These are phyloP conservation scores for Rosa chinensis DNA, from an alignment of 306 rosid species.

Conservation along the genomic window DNA sequence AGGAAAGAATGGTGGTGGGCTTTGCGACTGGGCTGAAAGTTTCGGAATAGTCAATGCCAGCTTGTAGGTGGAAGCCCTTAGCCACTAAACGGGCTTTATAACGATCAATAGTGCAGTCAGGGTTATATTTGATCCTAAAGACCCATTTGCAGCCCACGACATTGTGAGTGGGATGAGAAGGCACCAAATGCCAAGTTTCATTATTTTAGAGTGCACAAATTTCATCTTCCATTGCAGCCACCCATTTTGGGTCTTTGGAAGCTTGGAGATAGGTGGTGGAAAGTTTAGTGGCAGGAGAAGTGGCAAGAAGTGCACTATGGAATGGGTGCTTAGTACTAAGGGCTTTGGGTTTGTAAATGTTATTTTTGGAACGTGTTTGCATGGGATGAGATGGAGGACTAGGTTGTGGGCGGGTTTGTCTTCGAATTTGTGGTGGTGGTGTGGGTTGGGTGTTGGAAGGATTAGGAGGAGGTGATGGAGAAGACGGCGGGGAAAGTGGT, in stretches of 20 bases:
- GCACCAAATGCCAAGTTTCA: neutral
- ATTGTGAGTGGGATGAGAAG: neutral
- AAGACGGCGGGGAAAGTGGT: no score
- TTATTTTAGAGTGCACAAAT: neutral
- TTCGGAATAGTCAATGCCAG: neutral
- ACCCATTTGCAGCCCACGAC: conserved; percentile 8
- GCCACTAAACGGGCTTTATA: neutral
- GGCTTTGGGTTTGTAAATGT: no score
- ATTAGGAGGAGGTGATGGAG: no score
- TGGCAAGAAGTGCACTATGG: no score
- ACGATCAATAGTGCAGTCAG: neutral
- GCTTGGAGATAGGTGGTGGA: neutral
- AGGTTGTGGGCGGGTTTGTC: no score
- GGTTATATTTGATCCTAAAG: neutral
- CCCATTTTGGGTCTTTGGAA: neutral
- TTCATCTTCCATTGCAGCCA: neutral
- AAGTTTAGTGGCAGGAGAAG: no score
- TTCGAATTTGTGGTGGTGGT: no score
- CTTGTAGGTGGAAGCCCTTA: neutral
- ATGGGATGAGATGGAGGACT: no score
- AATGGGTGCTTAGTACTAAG: no score
- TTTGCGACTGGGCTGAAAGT: neutral
- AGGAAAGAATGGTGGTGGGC: neutral
- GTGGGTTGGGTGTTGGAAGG: no score
- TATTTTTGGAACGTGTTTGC: no score